Percentiles rank a stretch among this genome's conserved stretches.
Conservation (phyloP, 2,329 filamentous ascomycete genomes). For the Ceratocystis papillata region DNA sequence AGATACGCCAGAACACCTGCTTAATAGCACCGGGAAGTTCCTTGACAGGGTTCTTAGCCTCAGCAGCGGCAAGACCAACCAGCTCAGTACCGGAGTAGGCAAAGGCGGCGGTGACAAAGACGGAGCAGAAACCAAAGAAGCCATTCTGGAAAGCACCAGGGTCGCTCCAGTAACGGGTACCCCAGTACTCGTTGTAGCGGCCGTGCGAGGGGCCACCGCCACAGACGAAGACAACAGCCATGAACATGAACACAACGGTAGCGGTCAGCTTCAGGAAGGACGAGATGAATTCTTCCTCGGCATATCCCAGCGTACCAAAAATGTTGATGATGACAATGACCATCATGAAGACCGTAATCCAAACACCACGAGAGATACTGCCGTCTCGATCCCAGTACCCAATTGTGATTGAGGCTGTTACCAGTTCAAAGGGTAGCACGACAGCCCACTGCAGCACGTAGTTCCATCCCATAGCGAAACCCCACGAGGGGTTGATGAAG, state of each 20-base stretch:
- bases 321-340: constrained; percentile 43
- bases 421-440: constrained; percentile 42
- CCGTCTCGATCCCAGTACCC: constrained; percentile 40
- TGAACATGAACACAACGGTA: constrained; percentile 51
- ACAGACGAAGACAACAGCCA: constrained; percentile 46
- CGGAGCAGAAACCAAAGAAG: constrained; percentile 57
- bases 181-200: constrained; percentile 35
- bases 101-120: constrained; percentile 61
- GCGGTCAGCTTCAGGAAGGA: constrained; percentile 47
- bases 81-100: constrained; percentile 58
- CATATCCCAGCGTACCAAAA: constrained; percentile 45
- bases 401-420: constrained; percentile 42
- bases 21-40: constrained; percentile 69
- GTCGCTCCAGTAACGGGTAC: constrained; percentile 37
- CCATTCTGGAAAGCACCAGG: constrained; percentile 53
- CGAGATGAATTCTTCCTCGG: constrained; percentile 47
- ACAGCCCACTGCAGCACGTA: constrained; percentile 43
- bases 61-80: constrained; percentile 59
- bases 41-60: constrained; percentile 55
- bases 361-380: constrained; percentile 37
- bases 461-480: constrained; percentile 45
- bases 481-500: constrained; percentile 52
- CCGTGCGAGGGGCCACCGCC: constrained; percentile 44
- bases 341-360: constrained; percentile 44
- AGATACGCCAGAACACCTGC: constrained; percentile 52